Percentiles rank a stretch among this genome's conserved stretches.
Evolutionary conservation across 352 stramenopile genomes (phyloP).

Genomic region (Pythium rhizo-oryzae): DNA sequence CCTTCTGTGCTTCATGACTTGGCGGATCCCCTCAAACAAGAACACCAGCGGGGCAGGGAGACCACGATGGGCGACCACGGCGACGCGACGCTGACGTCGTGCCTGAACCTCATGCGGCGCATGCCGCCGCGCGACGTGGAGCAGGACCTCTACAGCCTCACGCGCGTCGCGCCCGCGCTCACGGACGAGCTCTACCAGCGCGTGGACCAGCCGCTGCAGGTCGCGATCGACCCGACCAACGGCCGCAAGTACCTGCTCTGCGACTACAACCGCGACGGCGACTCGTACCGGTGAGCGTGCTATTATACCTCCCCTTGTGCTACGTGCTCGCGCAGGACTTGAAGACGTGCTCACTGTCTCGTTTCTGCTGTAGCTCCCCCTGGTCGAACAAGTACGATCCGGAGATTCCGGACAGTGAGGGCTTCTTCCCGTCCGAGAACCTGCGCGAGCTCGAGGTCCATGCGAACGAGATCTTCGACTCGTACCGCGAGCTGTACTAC

Average conservation of each 20-base stretch:
- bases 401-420: conserved; percentile 73
- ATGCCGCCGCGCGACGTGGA: conserved; percentile 89
- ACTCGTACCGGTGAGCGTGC: conserved; percentile 68
- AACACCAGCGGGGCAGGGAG: neutral
- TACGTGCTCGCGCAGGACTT: no score
- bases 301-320: neutral
- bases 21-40: conserved; percentile 11
- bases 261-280: conserved; percentile 96
- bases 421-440: conserved; percentile 90
- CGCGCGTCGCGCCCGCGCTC: conserved; percentile 77
- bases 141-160: conserved; percentile 82
- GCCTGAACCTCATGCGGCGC: conserved; percentile 89
- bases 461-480: conserved; percentile 97
- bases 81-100: conserved; percentile 64
- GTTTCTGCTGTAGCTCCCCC: conserved; percentile 53
- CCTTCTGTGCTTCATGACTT: neutral
- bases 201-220: conserved; percentile 92
- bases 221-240: conserved; percentile 83
- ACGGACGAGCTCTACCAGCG: conserved; percentile 93
- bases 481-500: conserved; percentile 97
- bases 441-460: conserved; percentile 92
- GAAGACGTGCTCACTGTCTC: neutral
- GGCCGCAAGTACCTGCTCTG: conserved; percentile 93
- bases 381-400: conserved; percentile 95
- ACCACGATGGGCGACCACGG: conserved; percentile 32